phyloP scores from a whole-genome alignment of 2,329 filamentous ascomycete species.

The Colletotrichum sp. region DNA sequence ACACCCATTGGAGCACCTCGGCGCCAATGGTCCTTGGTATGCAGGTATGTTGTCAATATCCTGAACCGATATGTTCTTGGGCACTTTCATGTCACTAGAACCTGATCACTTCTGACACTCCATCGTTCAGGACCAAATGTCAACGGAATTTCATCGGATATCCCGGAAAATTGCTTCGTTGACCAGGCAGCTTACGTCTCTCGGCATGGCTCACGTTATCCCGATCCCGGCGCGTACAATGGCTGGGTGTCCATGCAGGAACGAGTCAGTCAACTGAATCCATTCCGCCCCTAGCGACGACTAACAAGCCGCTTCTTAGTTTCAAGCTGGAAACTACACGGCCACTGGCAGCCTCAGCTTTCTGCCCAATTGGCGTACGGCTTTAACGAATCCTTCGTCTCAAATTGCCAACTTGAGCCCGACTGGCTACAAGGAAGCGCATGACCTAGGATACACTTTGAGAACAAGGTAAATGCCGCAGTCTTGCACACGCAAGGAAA shows the following conservation, averaged over 20 bases:
- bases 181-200: constrained; percentile 64
- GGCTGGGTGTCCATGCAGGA: constrained; percentile 56
- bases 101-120: not conserved
- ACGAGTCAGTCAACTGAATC: constrained; percentile 35
- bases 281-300: no score
- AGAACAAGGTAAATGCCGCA: constrained; percentile 38
- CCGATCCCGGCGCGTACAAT: constrained; percentile 63
- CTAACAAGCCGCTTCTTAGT: constrained; percentile 34
- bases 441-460: constrained; percentile 58
- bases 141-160: constrained; percentile 54
- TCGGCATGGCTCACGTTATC: constrained; percentile 67
- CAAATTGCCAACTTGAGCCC: constrained; percentile 64
- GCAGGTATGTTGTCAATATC: constrained; percentile 37
- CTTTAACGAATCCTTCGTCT: constrained; percentile 54
- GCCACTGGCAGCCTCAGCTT: constrained; percentile 59
- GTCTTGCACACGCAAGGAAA: not conserved
- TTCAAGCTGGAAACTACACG: constrained; percentile 57
- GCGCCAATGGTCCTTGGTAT: constrained; percentile 58
- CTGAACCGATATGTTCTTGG: not conserved
- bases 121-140: constrained; percentile 55
- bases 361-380: constrained; percentile 61
- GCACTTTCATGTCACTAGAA: not conserved
- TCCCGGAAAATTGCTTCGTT: constrained; percentile 61
- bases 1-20: constrained; percentile 51
- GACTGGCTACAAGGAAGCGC: constrained; percentile 67